Evolutionary conservation across 805 yeast genomes (phyloP).

Genomic region (Saturnispora dispora): DNA sequence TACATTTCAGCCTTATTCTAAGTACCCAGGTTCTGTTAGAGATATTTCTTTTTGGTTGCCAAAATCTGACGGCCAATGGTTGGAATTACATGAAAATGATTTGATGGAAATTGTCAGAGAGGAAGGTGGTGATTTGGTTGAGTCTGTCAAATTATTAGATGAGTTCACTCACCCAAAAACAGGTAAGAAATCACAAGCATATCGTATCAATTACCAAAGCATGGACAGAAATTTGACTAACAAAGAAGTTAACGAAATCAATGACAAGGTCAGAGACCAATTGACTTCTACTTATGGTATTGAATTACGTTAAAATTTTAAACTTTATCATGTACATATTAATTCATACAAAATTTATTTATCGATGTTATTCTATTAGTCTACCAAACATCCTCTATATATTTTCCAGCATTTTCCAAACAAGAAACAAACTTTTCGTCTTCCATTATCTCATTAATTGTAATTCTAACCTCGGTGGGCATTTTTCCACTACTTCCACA

Average conservation of each 20-base stretch:
- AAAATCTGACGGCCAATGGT: conserved; percentile 15
- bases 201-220: conserved; percentile 85
- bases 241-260: conserved; percentile 70
- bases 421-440: conserved; percentile 31
- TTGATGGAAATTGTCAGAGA: conserved; percentile 87
- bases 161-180: conserved; percentile 82
- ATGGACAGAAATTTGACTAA: conserved; percentile 90
- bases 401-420: conserved; percentile 36
- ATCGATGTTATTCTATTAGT: neutral
- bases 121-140: conserved; percentile 80
- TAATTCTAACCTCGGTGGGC: conserved; percentile 78
- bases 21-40: conserved; percentile 76
- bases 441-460: conserved; percentile 47
- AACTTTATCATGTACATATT: neutral
- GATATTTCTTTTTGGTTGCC: conserved; percentile 93
- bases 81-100: conserved; percentile 69
- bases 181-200: conserved; percentile 69
- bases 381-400: conserved; percentile 86
- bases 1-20: conserved; percentile 80
- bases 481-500: conserved; percentile 94
- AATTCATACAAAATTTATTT: neutral
- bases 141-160: conserved; percentile 72
- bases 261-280: conserved; percentile 52
- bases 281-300: conserved; percentile 46
- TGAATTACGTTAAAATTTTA: conserved; percentile 34